A percentile compares a stretch with the other conserved stretches of the same genome.
phyloP scores from a whole-genome alignment of 371 early-diverging fungal species.

The Mucor indicus region DNA sequence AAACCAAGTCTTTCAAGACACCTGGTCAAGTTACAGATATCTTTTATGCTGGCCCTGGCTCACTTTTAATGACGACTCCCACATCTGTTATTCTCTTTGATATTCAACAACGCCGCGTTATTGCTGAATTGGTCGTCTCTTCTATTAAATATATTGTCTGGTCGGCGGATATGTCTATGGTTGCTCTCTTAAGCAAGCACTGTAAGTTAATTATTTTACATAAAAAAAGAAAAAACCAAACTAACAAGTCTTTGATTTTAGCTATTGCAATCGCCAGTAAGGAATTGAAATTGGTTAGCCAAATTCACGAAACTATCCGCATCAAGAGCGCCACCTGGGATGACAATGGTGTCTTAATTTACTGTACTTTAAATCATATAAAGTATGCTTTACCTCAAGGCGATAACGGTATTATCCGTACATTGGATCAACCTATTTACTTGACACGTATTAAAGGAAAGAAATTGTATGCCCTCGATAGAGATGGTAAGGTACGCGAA shows the following conservation, averaged over 20 bases:
- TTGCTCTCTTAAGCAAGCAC: constrained; percentile 93
- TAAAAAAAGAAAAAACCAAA: no score
- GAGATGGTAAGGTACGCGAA: constrained; percentile 80
- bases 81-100: constrained; percentile 88
- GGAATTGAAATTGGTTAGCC: constrained; percentile 77
- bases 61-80: constrained; percentile 77
- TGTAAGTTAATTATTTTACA: no score
- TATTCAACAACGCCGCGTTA: constrained; percentile 73
- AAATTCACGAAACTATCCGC: constrained; percentile 95
- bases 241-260: no score
- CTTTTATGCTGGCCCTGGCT: constrained; percentile 83
- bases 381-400: constrained; percentile 96
- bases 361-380: constrained; percentile 97
- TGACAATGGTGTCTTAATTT: constrained; percentile 89
- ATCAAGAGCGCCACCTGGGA: constrained; percentile 97
- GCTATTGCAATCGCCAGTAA: constrained; percentile 84
- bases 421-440: constrained; percentile 93
- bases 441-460: constrained; percentile 84
- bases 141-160: constrained; percentile 89
- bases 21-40: constrained; percentile 78
- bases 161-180: constrained; percentile 82
- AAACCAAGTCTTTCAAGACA: constrained; percentile 85
- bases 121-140: constrained; percentile 73
- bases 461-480: constrained; percentile 80
- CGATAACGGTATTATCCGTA: constrained; percentile 95